These are phyloP conservation scores for Sphaerulina vaccinii DNA, from an alignment of 2,329 filamentous ascomycete genomes.

Conservation along the genomic window DNA sequence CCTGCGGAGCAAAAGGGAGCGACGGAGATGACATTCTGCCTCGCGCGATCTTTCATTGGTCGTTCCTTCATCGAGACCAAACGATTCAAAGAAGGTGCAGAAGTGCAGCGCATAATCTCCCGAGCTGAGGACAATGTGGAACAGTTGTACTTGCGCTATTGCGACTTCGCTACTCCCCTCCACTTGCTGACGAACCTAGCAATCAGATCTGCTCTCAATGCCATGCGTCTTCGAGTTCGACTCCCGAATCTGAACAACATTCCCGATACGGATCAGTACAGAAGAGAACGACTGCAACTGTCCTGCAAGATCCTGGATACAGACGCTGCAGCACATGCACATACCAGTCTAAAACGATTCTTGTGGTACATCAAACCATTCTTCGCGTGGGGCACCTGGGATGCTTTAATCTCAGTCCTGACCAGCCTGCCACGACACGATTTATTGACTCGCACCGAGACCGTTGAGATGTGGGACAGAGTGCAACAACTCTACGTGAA, in stretches of 20 bases:
- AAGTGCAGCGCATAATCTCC: slow-evolving; percentile 33
- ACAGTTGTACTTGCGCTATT: slow-evolving; percentile 46
- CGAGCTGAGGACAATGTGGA: slow-evolving; percentile 46
- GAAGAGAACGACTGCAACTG: slow-evolving; percentile 42
- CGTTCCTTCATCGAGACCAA: slow-evolving; percentile 38
- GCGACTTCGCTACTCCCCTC: slow-evolving; percentile 44
- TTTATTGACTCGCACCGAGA: slow-evolving; percentile 18
- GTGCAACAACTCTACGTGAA: slow-evolving; percentile 46
- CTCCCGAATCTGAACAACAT: slow-evolving; percentile 42
- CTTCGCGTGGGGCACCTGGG: slow-evolving; percentile 41
- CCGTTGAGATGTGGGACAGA: slow-evolving; percentile 43
- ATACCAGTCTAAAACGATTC: slow-evolving; percentile 45
- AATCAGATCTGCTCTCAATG: slow-evolving; percentile 44
- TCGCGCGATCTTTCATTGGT: slow-evolving; percentile 45
- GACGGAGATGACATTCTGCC: slow-evolving; percentile 54
- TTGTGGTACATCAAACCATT: slow-evolving; percentile 55
- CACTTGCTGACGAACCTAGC: slow-evolving; percentile 48
- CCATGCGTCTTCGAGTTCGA: slow-evolving; percentile 48
- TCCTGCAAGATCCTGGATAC: slow-evolving; percentile 44
- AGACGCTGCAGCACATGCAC: slow-evolving; percentile 43
- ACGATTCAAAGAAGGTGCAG: slow-evolving; percentile 16
- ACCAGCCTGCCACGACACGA: slow-evolving; percentile 34
- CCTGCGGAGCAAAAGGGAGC: slow-evolving; percentile 47
- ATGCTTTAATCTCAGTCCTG: slow-evolving; percentile 40
- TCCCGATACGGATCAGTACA: slow-evolving; percentile 34